phyloP scores from a whole-genome alignment of 2,329 filamentous ascomycete genomes.

The Sporothrix brasiliensis region DNA sequence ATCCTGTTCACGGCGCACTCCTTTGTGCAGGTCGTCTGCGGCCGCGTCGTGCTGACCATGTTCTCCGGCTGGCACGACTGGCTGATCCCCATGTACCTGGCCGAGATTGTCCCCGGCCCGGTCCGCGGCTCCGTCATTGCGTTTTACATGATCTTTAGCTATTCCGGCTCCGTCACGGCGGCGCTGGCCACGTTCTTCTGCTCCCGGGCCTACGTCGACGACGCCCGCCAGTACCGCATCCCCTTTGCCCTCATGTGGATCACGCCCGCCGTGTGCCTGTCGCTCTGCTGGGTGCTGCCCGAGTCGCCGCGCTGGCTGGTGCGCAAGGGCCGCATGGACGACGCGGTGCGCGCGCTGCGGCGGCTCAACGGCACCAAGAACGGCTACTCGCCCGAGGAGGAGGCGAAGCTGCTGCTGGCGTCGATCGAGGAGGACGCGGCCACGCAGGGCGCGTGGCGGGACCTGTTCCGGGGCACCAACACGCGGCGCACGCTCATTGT shows the following conservation, averaged over 20 bases:
- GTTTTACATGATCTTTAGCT: slow-evolving; percentile 32
- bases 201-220: slow-evolving; percentile 18
- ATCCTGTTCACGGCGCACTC: slow-evolving; percentile 32
- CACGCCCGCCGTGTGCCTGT: slow-evolving; percentile 28
- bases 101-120: slow-evolving; percentile 35
- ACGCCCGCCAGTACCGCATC: slow-evolving; percentile 31
- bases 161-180: slow-evolving; percentile 30
- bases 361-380: slow-evolving; percentile 30
- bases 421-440: slow-evolving; percentile 20
- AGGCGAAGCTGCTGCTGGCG: slow-evolving; percentile 31
- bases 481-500: slow-evolving; percentile 31
- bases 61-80: slow-evolving; percentile 36
- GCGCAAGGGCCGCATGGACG: slow-evolving; percentile 29
- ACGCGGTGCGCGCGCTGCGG: slow-evolving; percentile 27
- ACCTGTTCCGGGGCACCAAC: slow-evolving; percentile 32
- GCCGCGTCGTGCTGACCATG: slow-evolving; percentile 33
- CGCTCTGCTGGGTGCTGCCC: slow-evolving; percentile 31
- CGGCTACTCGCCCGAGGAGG: slow-evolving; percentile 34
- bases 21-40: slow-evolving; percentile 32
- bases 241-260: slow-evolving; percentile 33
- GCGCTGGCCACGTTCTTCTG: slow-evolving; percentile 28
- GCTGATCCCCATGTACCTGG: slow-evolving; percentile 36
- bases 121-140: slow-evolving; percentile 33
- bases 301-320: slow-evolving; percentile 36
- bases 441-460: slow-evolving; percentile 31